Base-by-base conservation (phyloP, 208 protist genomes). In the Acanthamoeba healyi region DNA sequence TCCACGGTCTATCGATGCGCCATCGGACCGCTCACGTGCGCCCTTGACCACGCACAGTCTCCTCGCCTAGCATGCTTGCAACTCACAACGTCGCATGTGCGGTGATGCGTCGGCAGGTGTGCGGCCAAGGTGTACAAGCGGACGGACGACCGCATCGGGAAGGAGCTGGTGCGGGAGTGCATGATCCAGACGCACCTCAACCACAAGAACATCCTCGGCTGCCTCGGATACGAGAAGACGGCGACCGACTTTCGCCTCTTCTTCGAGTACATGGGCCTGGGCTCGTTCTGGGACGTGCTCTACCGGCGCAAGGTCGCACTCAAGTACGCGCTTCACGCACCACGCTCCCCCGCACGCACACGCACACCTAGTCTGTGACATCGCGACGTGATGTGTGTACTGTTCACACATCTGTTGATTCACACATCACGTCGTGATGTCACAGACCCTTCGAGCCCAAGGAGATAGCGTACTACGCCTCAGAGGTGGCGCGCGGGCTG, bases 161-260 rank as follows among this genome's bases (percentile, higher is more conserved):
- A 84, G 74, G 74, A 84, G 9, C 74, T 84, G 19, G 74, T 84
- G 74, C 74, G 74, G 5, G 74, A 84, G 74, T 84, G 74, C 74
- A 84, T 90, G 82, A 72, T 90, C 22, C 82, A 90, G 40, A 70
- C 49, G 9, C 82, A 70, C 40, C 82, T 90, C 58, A 46, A 10
- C 82, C 82, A 90, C 82, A 90, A 90, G 26, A 90, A 90, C 56
- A 90, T 90, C 17, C n/a, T 90, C 2, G 36, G 58, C 14, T 90
- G 82, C 34, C 49, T 90, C 40, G 82, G 82, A 19, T 90, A 90
- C 36, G 49, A 63, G 49, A 70, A 70, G 17, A 72, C 82, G 34
- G 82, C 82, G 26, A 72, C 82, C 9, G 82, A 90, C 26, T 90
- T 90, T n/a, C 58, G 29, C 46, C 65, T 90, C 32, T 90, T 90